phyloP scores from a whole-genome alignment of 306 rosid species.

The Cucumis cinereus region DNA sequence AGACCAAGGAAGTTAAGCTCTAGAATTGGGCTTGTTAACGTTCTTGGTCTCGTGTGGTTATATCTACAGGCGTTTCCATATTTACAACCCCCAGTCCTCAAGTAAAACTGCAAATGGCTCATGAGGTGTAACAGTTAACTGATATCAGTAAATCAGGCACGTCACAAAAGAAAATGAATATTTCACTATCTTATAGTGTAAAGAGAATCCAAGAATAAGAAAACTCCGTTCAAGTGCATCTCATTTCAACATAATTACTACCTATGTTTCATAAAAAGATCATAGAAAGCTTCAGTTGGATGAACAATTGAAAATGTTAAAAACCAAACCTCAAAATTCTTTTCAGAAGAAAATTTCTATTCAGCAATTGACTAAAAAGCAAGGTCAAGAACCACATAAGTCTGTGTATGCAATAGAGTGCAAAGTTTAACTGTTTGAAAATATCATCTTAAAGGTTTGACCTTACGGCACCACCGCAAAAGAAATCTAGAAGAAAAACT shows the following conservation, averaged over 20 bases:
- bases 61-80: conserved; percentile 70
- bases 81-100: conserved; percentile 81
- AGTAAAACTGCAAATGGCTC: conserved; percentile 61
- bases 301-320: neutral
- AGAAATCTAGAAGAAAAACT: neutral
- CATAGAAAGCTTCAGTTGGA: neutral
- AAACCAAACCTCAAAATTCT: neutral
- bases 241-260: neutral
- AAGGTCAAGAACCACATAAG: neutral
- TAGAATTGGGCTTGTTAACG: conserved; percentile 18
- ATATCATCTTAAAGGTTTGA: neutral
- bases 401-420: neutral
- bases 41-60: conserved; percentile 48
- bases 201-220: neutral
- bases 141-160: conserved; percentile 14
- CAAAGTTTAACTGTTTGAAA: neutral
- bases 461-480: neutral
- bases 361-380: neutral
- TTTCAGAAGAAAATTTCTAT: neutral
- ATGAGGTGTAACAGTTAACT: conserved; percentile 3
- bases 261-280: neutral
- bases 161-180: neutral
- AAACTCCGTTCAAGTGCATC: neutral
- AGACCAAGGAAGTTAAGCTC: conserved; percentile 80
- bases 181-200: neutral